Conservation (phyloP, 805 yeast species). For the Candida parachauliodes region DNA sequence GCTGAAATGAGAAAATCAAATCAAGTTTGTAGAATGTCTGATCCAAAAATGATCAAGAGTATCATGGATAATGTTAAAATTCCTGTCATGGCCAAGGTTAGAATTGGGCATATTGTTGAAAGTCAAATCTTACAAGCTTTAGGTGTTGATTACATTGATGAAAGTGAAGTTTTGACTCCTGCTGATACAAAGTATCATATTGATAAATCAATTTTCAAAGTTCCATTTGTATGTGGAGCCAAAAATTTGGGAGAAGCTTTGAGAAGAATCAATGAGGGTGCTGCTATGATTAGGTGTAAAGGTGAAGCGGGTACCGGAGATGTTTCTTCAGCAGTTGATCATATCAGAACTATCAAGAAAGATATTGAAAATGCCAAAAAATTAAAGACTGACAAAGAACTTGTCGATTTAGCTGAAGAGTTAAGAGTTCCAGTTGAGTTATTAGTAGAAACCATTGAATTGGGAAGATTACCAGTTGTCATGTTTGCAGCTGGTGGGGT, state of each 20-base stretch:
- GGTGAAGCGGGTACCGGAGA: slow-evolving; percentile 93
- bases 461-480: slow-evolving; percentile 67
- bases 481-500: slow-evolving; percentile 89
- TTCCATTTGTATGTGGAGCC: slow-evolving; percentile 84
- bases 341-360: slow-evolving; percentile 56
- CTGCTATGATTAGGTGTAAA: slow-evolving; percentile 83
- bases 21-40: slow-evolving; percentile 83
- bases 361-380: slow-evolving; percentile 49
- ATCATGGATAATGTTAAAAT: slow-evolving; percentile 69
- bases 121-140: slow-evolving; percentile 73
- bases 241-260: slow-evolving; percentile 78
- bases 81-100: slow-evolving; percentile 74
- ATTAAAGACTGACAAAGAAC: slow-evolving; percentile 40
- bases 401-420: slow-evolving; percentile 50
- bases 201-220: slow-evolving; percentile 53
- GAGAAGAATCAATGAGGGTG: slow-evolving; percentile 76
- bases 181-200: slow-evolving; percentile 72
- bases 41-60: slow-evolving; percentile 71
- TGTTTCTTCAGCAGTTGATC: slow-evolving; percentile 76
- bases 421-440: slow-evolving; percentile 58
- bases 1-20: slow-evolving; percentile 82
- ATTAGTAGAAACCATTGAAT: slow-evolving; percentile 45
- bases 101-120: slow-evolving; percentile 81
- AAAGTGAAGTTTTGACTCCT: slow-evolving; percentile 79
- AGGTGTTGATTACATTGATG: slow-evolving; percentile 77